Percentiles rank a stretch among this genome's conserved stretches.
phyloP scores from a whole-genome alignment of 768 basidiomycete species.

The Suillus plorans region DNA sequence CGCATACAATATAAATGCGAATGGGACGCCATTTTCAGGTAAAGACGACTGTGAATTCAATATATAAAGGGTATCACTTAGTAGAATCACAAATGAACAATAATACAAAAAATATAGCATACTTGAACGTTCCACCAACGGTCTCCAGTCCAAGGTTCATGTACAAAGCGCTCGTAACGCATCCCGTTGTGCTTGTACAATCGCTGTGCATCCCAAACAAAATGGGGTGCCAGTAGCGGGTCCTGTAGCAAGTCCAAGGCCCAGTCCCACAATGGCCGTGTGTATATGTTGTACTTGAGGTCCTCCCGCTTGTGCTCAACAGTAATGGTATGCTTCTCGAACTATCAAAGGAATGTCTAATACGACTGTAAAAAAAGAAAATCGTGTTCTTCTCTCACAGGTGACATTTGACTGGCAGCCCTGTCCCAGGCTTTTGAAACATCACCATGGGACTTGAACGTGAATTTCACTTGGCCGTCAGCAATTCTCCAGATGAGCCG shows the following conservation, averaged over 20 bases:
- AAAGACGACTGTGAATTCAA: not conserved
- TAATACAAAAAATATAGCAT: conserved; percentile 2
- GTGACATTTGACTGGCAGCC: not conserved
- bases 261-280: conserved; percentile 11
- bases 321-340: not conserved
- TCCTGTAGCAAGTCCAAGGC: conserved; percentile 8
- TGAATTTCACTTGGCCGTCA: conserved; percentile 4
- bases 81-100: not conserved
- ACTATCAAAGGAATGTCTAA: not conserved
- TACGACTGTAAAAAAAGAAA: conserved; percentile 1
- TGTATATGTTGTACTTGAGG: not conserved
- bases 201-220: conserved; percentile 33
- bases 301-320: not conserved
- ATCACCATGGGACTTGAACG: not conserved
- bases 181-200: conserved; percentile 28
- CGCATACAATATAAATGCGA: conserved; percentile 37
- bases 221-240: conserved; percentile 11
- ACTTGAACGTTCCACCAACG: conserved; percentile 39
- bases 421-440: conserved; percentile 6
- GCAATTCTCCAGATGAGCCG: conserved; percentile 1
- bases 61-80: too few relatives aligned
- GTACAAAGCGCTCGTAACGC: conserved; percentile 25
- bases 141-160: conserved; percentile 40
- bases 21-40: conserved; percentile 20
- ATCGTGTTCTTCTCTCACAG: conserved; percentile 4